Percentiles rank a stretch among this genome's conserved stretches.
phyloP scores from a whole-genome alignment of 768 basidiomycete species.

The Leccinum ochraceum region DNA sequence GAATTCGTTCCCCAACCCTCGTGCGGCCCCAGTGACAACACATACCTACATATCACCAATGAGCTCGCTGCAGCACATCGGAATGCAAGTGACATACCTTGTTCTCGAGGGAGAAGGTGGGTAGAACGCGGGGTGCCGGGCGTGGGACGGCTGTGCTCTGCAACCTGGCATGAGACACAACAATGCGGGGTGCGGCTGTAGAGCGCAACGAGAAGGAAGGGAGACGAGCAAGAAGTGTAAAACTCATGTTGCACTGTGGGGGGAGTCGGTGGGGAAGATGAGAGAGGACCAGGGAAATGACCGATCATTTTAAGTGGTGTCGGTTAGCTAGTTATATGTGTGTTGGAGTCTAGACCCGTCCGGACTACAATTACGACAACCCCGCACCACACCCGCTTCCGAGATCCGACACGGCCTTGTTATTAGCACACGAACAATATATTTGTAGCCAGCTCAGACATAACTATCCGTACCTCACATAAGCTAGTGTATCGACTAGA shows the following conservation, averaged over 20 bases:
- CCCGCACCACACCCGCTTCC: conserved; percentile 8
- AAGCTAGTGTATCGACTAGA: conserved; percentile 28
- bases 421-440: conserved; percentile 26
- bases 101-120: conserved; percentile 75
- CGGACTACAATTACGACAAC: conserved; percentile 1
- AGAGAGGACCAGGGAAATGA: conserved; percentile 17
- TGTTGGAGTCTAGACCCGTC: conserved; percentile 9
- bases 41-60: conserved; percentile 58
- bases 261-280: conserved; percentile 16
- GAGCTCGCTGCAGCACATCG: background rate
- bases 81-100: conserved; percentile 49
- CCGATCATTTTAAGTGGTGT: conserved; percentile 22
- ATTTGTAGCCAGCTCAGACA: conserved; percentile 22
- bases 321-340: background rate
- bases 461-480: conserved; percentile 30
- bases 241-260: conserved; percentile 28
- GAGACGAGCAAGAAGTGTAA: conserved; percentile 30
- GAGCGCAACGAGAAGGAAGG: conserved; percentile 15
- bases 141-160: conserved; percentile 30
- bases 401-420: conserved; percentile 20
- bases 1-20: conserved; percentile 89
- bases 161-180: conserved; percentile 17
- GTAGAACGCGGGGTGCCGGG: conserved; percentile 51
- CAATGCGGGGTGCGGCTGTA: conserved; percentile 12
- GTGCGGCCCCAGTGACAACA: conserved; percentile 90